Base-by-base conservation (phyloP, 2,329 filamentous ascomycete genomes). In the Cytospora mali region DNA sequence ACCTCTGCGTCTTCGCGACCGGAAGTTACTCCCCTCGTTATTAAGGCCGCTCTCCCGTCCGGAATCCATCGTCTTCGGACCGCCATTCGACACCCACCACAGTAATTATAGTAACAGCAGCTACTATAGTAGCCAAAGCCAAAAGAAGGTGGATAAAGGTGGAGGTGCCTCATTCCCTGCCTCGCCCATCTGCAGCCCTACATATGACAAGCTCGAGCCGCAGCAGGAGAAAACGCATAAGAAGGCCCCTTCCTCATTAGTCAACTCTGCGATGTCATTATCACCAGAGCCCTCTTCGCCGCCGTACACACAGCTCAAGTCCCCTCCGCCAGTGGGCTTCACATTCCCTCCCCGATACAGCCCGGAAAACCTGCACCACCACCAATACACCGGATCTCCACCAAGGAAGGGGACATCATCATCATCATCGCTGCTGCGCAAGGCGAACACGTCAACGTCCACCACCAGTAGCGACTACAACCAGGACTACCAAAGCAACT, bases 1-100 rank as follows among this genome's bases (percentile, higher is more conserved):
- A 1, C 82, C 82, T 0, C 76, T 77, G 2, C 77, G 80, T 21
- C 75, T 84, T 2, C 75, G 78, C 57, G 80, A 83, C 56, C 76
- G 81, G 6, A 77, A 71, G 39, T 74, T 80, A 54, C 75, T 84
- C 21, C 73, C 78, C 1, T 72, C 75, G 5, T 69, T 75, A 16
- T 69, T 75, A 29, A 70, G 68, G 10, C 66, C 65, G 14, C 42
- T 39, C 55, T 62, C 39, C 31, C 58, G 62, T 10, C 25, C 52
- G 13, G 31, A 62, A 11, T 55, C 66, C 25, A 64, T 59, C 21
- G 67, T 66, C 1, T 68, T 66, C 21, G 56, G 66, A 11, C 57
- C 57, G 6, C 60, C 59, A 13, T 58, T 57, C 21, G 31, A 63
- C 1, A 55, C 42, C 7, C 49, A 61, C 6, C 64, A 68, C 16